Evolutionary conservation across 352 stramenopile genomes (phyloP).

Genomic region (Aphanomyces euteiches): DNA sequence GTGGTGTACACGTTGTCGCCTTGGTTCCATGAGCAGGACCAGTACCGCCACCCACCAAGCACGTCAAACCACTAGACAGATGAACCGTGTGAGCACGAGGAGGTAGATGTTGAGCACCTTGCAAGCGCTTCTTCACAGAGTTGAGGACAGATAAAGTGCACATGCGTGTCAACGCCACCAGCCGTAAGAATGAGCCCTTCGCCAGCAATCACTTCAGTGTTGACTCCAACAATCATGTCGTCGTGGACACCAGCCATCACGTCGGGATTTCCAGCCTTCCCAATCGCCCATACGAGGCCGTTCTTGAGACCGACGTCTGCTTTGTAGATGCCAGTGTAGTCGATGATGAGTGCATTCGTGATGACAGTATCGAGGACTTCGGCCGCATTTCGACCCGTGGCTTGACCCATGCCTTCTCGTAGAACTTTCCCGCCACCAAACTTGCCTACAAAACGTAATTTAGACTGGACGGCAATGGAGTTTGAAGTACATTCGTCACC

Average conservation of each 20-base stretch:
- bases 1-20: conserved; percentile 96
- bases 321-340: conserved; percentile 95
- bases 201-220: conserved; percentile 95
- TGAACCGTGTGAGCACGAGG: background rate
- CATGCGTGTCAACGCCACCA: conserved; percentile 93
- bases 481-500: conserved; percentile 53
- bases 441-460: conserved; percentile 90
- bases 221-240: conserved; percentile 86
- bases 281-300: conserved; percentile 91
- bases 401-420: conserved; percentile 76
- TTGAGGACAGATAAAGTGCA: conserved; percentile 97
- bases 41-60: conserved; percentile 87
- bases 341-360: conserved; percentile 95
- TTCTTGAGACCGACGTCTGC: conserved; percentile 95
- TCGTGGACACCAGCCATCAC: conserved; percentile 90
- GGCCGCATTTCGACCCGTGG: conserved; percentile 41
- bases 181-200: conserved; percentile 95
- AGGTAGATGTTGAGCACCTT: conserved; percentile 32
- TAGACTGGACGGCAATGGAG: background rate
- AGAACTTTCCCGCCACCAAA: conserved; percentile 95
- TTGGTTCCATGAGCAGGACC: conserved; percentile 91
- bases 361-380: conserved; percentile 94
- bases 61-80: conserved; percentile 82
- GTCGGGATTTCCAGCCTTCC: conserved; percentile 97
- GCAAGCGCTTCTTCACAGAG: conserved; percentile 91